phyloP scores from a whole-genome alignment of 345 rosid species.

The Salix brachista region DNA sequence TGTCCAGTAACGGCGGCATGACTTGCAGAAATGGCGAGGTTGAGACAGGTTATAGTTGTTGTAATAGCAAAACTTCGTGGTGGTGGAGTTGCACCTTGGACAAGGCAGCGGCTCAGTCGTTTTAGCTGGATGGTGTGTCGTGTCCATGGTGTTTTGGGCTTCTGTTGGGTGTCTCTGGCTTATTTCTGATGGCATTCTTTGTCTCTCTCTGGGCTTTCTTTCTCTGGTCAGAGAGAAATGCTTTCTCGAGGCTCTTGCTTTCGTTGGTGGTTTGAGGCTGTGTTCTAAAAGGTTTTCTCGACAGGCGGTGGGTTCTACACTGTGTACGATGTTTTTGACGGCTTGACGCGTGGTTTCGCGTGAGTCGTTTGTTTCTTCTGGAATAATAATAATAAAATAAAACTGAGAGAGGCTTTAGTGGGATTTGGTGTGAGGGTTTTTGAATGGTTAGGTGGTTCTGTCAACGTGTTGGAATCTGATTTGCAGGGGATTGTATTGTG shows the following conservation, averaged over 20 bases:
- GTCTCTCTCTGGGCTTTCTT: background rate
- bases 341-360: slow-evolving; percentile 15
- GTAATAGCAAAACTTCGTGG: slow-evolving; percentile 67
- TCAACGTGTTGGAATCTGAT: background rate
- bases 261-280: background rate
- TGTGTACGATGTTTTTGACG: background rate
- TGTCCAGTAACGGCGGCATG: slow-evolving; percentile 74
- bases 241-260: background rate
- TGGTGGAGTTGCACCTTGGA: slow-evolving; percentile 52
- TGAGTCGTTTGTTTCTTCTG: background rate
- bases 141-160: slow-evolving; percentile 12
- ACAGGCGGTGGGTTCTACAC: slow-evolving; percentile 1
- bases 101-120: slow-evolving; percentile 41
- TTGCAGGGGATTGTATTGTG: background rate
- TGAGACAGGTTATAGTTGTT: slow-evolving; percentile 64
- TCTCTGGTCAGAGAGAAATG: background rate
- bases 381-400: background rate
- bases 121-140: slow-evolving; percentile 26
- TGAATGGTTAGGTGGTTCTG: background rate
- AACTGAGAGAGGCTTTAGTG: background rate
- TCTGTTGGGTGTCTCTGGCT: slow-evolving; percentile 17
- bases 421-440: background rate
- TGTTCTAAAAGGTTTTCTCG: background rate
- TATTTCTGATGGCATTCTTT: slow-evolving; percentile 35
- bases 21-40: slow-evolving; percentile 69